Base-by-base conservation (phyloP, 2,329 filamentous ascomycete species). In the Monosporascus sp. region DNA sequence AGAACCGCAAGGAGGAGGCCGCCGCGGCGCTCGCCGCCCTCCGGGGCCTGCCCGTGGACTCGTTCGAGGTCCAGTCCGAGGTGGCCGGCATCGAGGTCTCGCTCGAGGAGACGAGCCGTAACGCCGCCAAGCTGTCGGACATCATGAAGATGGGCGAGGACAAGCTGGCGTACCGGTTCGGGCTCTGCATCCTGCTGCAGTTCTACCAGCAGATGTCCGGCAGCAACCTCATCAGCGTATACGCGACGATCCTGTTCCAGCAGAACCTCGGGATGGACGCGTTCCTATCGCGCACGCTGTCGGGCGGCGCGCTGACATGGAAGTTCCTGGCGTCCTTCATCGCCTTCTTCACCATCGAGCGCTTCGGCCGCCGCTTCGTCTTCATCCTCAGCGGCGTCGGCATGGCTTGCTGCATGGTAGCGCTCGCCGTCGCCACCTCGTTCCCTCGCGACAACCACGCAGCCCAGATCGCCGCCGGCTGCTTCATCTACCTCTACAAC, bases 401-500 rank as follows among this genome's bases (percentile, higher is more conserved):
- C 39, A 83, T 83, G 80, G 70, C 74, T 3, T 59, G 68, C 20
- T 83, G 78, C 65, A 83, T 83, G 80, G 57, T 77, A 5, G 72
- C 74, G 3, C 69, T 84, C 9, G 77, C 79, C 3, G 70, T 82
- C 36, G 72, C 75, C 5, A 81, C 77, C 3, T 79, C 73, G 20
- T 77, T 74, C 60, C 71, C 74, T 14, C 68, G 65, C 34, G 63
- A 66, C 15, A 78, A 79, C 65, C 69, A 68, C 3, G 54, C 69
- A 2, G 74, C 80, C 2, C 73, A 78, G 54, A 75, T 82, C 42
- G 75, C 73, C 0, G 78, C 77, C 0, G 78, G 77, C 1, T 73
- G 79, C 56, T 82, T 82, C 65, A 73, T 84, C 48, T 84, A 80
- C 65, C 65, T 81, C 47, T 85, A 81, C 70, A 80, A 83, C 66